Percentiles rank a stretch among this genome's conserved stretches.
phyloP scores from a whole-genome alignment of 1,284 basidiomycete species.

The Leccinum solheimii region DNA sequence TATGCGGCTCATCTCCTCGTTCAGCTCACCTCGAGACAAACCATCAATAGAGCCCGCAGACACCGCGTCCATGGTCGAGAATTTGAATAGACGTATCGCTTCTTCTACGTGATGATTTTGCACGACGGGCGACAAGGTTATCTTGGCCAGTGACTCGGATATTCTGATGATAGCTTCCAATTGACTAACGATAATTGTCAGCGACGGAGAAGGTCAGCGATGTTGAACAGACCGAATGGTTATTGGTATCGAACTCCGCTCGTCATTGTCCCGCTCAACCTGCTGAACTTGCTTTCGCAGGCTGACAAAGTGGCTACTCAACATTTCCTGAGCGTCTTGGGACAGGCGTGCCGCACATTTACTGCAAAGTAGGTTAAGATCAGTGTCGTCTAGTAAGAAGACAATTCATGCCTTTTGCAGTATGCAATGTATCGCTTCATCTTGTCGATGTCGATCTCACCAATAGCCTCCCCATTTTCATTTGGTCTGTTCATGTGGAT shows the following conservation, averaged over 20 bases:
- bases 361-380: constrained; percentile 41
- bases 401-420: constrained; percentile 77
- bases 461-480: constrained; percentile 66
- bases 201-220: constrained; percentile 1
- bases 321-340: constrained; percentile 92
- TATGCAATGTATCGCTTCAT: constrained; percentile 99
- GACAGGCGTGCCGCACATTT: constrained; percentile 97
- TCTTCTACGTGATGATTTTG: constrained; percentile 96
- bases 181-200: constrained; percentile 60
- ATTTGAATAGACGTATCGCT: constrained; percentile 97
- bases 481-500: constrained; percentile 94
- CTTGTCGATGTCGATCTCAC: constrained; percentile 97
- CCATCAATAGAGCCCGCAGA: constrained; percentile 92
- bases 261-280: constrained; percentile 96
- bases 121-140: constrained; percentile 87
- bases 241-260: constrained; percentile 97
- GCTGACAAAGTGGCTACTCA: constrained; percentile 95
- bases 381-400: not conserved
- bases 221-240: constrained; percentile 79
- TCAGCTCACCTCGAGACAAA: constrained; percentile 87
- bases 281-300: constrained; percentile 95
- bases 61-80: constrained; percentile 99
- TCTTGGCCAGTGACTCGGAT: constrained; percentile 94
- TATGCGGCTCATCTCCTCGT: constrained; percentile 92
- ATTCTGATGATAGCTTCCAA: constrained; percentile 99